A percentile compares a stretch with the other conserved stretches of the same genome.
phyloP scores from a whole-genome alignment of 805 yeast genomes.

The Ogataea paradorogensis region DNA sequence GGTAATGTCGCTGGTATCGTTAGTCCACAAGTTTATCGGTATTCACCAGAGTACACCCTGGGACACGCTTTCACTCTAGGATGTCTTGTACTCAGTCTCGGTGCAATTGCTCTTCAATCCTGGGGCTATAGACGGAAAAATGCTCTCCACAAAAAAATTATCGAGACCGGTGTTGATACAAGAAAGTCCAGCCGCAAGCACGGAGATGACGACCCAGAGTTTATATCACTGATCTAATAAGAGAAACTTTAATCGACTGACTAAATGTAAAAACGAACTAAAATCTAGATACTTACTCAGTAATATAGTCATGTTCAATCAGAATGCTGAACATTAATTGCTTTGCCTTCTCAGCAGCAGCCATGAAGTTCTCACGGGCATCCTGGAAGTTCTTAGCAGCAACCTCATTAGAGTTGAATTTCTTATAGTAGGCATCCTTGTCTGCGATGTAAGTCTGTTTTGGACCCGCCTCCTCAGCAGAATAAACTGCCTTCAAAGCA shows the following conservation, averaged over 20 bases:
- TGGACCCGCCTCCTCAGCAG: conserved; percentile 26
- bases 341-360: conserved; percentile 17
- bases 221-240: neutral
- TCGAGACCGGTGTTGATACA: conserved; percentile 4
- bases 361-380: conserved; percentile 20
- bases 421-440: conserved; percentile 18
- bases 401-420: conserved; percentile 12
- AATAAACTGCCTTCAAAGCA: conserved; percentile 15
- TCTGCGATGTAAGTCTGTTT: conserved; percentile 20
- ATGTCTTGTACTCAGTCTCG: neutral
- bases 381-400: conserved; percentile 22
- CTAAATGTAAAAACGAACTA: neutral
- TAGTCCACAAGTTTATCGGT: conserved; percentile 42
- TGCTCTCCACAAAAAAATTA: neutral
- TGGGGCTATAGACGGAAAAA: conserved; percentile 2
- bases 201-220: conserved; percentile 5
- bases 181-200: conserved; percentile 4
- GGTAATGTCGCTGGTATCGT: conserved; percentile 47
- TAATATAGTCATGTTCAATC: conserved; percentile 14
- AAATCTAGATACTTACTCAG: neutral
- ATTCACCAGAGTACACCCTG: conserved; percentile 35
- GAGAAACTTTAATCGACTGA: neutral
- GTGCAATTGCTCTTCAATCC: conserved; percentile 4
- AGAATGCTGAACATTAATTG: conserved; percentile 16
- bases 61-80: conserved; percentile 35